A percentile compares a stretch with the other conserved stretches of the same genome.
Evolutionary conservation across 2,329 filamentous ascomycete species (phyloP).

Genomic region (Corniculantispora saksenae): DNA sequence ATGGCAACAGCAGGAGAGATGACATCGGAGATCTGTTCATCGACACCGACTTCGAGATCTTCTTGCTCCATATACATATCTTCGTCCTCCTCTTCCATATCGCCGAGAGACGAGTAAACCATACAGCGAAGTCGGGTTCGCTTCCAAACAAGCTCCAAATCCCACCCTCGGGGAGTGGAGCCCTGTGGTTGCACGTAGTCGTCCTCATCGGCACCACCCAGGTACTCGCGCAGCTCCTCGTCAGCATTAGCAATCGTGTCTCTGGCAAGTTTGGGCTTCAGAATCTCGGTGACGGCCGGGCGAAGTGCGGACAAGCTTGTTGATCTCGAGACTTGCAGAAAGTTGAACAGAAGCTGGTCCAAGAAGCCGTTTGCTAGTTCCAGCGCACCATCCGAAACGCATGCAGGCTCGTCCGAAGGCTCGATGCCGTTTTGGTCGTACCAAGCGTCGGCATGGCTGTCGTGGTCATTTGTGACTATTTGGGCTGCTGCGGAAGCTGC

Average conservation of each 20-base stretch:
- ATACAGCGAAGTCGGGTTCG: conserved; percentile 90
- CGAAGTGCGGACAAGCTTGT: conserved; percentile 74
- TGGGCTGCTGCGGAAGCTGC: conserved; percentile 85
- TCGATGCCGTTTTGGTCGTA: conserved; percentile 69
- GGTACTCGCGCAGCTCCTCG: conserved; percentile 83
- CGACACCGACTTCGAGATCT: conserved; percentile 60
- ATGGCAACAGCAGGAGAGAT: conserved; percentile 92
- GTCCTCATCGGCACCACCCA: conserved; percentile 77
- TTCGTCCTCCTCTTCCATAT: conserved; percentile 97
- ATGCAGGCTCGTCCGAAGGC: conserved; percentile 65
- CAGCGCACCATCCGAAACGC: conserved; percentile 73
- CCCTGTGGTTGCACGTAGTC: conserved; percentile 61
- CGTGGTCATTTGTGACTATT: conserved; percentile 86
- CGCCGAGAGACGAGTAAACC: conserved; percentile 95
- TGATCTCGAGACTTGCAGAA: conserved; percentile 78
- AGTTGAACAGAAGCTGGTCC: conserved; percentile 88
- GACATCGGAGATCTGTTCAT: conserved; percentile 62
- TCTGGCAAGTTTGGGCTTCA: conserved; percentile 85
- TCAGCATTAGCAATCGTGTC: conserved; percentile 82
- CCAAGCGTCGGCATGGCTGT: conserved; percentile 69
- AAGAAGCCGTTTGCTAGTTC: conserved; percentile 86
- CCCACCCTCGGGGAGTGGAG: conserved; percentile 65
- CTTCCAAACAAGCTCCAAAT: conserved; percentile 93
- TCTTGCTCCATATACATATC: conserved; percentile 84
- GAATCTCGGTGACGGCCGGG: conserved; percentile 79